phyloP scores from a whole-genome alignment of 495 filamentous ascomycete genomes.

The Lepidopterella palustris region DNA sequence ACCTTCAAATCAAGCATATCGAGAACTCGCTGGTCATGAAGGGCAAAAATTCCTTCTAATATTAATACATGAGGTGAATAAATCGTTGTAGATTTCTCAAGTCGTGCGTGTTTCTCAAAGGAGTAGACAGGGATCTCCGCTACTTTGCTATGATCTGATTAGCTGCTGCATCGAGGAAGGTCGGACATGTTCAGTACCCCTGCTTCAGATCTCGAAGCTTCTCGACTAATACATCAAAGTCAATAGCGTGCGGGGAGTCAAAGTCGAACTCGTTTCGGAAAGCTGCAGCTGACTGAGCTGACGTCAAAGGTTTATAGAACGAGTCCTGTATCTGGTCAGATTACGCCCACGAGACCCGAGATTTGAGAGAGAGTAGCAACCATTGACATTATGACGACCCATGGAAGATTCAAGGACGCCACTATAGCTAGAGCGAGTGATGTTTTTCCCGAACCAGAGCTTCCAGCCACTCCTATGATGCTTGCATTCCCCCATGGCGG shows the following conservation, averaged over 20 bases:
- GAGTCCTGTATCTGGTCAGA: conserved; percentile 59
- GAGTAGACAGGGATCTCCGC: conserved; percentile 93
- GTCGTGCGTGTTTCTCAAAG: conserved; percentile 82
- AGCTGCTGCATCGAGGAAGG: conserved; percentile 8
- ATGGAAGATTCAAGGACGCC: conserved; percentile 79
- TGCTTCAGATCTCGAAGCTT: conserved; percentile 75
- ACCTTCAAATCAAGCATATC: conserved; percentile 90
- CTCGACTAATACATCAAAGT: conserved; percentile 86
- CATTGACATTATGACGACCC: conserved; percentile 97
- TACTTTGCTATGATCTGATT: conserved; percentile 58
- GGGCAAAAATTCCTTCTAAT: conserved; percentile 89
- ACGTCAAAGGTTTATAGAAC: conserved; percentile 80
- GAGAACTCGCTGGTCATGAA: conserved; percentile 80
- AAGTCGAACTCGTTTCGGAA: conserved; percentile 93
- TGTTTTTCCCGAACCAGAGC: conserved; percentile 96
- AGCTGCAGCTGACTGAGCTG: conserved; percentile 66
- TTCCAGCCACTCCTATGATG: conserved; percentile 94
- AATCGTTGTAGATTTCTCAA: conserved; percentile 71
- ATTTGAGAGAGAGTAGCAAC: conserved; percentile 42
- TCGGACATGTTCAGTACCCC: conserved; percentile 55
- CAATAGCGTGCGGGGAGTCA: conserved; percentile 87
- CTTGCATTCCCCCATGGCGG: conserved; percentile 91
- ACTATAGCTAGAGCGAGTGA: conserved; percentile 90
- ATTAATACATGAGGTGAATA: conserved; percentile 96
- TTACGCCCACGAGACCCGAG: conserved; percentile 12